Percentiles rank a stretch among this genome's conserved stretches.
Conservation (phyloP, 2,329 filamentous ascomycete genomes). For the Paecilomyces dactylethromorphus region DNA sequence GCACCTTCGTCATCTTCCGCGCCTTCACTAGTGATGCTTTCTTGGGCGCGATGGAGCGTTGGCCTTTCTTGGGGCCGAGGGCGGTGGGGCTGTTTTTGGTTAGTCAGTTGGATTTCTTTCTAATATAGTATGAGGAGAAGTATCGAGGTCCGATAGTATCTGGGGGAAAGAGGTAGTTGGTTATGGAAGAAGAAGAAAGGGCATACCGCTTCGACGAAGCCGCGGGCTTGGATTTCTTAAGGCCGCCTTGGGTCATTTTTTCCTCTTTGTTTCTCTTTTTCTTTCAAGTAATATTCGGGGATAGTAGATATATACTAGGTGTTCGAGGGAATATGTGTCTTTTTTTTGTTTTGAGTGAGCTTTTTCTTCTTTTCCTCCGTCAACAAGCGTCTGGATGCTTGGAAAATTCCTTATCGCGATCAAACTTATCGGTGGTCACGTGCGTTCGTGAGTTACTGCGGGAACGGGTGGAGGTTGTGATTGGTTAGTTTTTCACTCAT, state of each 20-base stretch:
- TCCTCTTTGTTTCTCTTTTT: background rate
- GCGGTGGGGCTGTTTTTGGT: conserved; percentile 14
- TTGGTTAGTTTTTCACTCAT: too few species aligned
- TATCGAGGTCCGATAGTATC: background rate
- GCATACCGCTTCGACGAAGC: conserved; percentile 33
- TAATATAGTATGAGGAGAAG: background rate
- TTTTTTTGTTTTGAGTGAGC: too few species aligned
- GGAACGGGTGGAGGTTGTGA: background rate
- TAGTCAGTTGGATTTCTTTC: background rate
- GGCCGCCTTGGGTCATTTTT: conserved; percentile 42
- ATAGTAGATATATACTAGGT: background rate
- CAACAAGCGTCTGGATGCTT: background rate
- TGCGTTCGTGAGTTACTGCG: background rate
- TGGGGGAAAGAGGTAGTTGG: background rate
- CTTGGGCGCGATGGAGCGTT: conserved; percentile 60
- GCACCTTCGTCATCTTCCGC: conserved; percentile 57
- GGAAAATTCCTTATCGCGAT: background rate
- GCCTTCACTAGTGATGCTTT: conserved; percentile 55
- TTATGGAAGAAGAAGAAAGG: background rate
- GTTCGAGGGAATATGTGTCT: too few species aligned
- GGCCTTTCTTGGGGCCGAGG: conserved; percentile 51
- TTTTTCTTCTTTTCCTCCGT: background rate
- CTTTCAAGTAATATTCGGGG: background rate
- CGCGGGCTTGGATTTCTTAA: conserved; percentile 40
- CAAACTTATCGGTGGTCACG: background rate